Conservation (phyloP, 257 asterid genomes). For the Phtheirospermum japonicum region DNA sequence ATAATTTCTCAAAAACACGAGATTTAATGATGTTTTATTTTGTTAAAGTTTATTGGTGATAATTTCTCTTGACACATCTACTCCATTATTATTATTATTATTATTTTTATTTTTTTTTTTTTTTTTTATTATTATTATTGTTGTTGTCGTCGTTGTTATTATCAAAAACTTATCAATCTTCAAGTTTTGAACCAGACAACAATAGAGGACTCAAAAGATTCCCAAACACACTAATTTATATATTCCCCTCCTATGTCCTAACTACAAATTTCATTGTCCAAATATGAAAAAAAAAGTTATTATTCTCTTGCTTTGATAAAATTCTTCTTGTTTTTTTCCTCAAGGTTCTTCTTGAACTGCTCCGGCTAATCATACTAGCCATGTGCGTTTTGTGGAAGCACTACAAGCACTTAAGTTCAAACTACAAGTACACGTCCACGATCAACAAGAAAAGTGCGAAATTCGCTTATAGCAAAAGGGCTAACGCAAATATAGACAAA, state of each 20-base stretch:
- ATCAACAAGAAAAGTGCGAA: constrained; percentile 41
- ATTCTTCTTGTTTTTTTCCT: constrained; percentile 23
- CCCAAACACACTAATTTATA: neutral
- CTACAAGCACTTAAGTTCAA: constrained; percentile 8
- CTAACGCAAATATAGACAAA: neutral
- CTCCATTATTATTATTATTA: too few relatives aligned
- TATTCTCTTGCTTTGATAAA: constrained; percentile 28
- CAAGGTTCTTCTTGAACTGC: constrained; percentile 36
- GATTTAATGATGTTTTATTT: too few relatives aligned
- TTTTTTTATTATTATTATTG: too few relatives aligned
- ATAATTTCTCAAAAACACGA: too few relatives aligned
- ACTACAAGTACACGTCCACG: constrained; percentile 29
- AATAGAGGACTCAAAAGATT: too few relatives aligned
- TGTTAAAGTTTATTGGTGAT: too few relatives aligned
- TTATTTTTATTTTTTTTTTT: too few relatives aligned
- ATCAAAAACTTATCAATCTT: too few relatives aligned
- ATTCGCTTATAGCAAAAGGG: constrained; percentile 30
- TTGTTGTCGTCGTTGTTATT: too few relatives aligned
- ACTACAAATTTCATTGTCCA: constrained; percentile 1
- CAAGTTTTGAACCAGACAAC: too few relatives aligned
- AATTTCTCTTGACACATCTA: too few relatives aligned
- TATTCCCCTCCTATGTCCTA: neutral
- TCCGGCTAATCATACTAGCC: constrained; percentile 35
- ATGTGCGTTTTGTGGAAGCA: constrained; percentile 24
- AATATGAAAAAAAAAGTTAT: constrained; percentile 23